phyloP scores from a whole-genome alignment of 2,329 filamentous ascomycete genomes.

The Thelonectria discophora region DNA sequence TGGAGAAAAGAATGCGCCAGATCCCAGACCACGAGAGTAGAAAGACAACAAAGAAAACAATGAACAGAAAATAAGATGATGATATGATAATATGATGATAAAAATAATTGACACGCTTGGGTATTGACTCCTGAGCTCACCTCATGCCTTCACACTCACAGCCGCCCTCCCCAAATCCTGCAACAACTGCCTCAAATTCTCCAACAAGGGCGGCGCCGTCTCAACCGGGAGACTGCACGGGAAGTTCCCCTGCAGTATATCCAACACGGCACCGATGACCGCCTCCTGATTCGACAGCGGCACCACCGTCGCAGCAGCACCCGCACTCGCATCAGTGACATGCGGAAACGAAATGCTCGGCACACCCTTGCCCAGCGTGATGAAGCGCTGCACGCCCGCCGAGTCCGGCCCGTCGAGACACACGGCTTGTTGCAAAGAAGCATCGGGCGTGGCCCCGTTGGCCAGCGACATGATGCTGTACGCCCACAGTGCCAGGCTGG shows the following conservation, averaged over 20 bases:
- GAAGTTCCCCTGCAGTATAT: slow-evolving; percentile 23
- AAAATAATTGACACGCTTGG: background rate
- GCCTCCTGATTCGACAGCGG: slow-evolving; percentile 26
- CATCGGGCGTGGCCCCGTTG: background rate
- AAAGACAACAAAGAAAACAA: background rate
- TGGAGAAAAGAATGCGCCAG: background rate
- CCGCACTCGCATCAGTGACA: slow-evolving; percentile 6
- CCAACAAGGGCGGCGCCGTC: slow-evolving; percentile 22
- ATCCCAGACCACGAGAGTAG: background rate
- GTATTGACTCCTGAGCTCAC: background rate
- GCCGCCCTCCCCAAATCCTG: slow-evolving; percentile 26
- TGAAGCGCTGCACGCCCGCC: slow-evolving; percentile 24
- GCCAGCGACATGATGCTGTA: slow-evolving; percentile 26
- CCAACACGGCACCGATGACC: slow-evolving; percentile 19
- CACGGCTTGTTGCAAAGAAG: slow-evolving; percentile 3
- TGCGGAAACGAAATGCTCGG: slow-evolving; percentile 14
- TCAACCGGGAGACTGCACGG: slow-evolving; percentile 23
- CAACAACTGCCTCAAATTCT: slow-evolving; percentile 28
- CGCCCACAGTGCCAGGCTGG: slow-evolving; percentile 24
- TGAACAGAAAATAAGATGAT: background rate
- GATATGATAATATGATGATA: background rate
- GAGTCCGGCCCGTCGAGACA: slow-evolving; percentile 26
- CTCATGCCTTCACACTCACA: slow-evolving; percentile 14
- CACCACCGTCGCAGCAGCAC: background rate
- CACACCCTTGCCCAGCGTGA: slow-evolving; percentile 19